Conservation (phyloP, 495 filamentous ascomycete genomes). For the Clavariopsis aquatica region DNA sequence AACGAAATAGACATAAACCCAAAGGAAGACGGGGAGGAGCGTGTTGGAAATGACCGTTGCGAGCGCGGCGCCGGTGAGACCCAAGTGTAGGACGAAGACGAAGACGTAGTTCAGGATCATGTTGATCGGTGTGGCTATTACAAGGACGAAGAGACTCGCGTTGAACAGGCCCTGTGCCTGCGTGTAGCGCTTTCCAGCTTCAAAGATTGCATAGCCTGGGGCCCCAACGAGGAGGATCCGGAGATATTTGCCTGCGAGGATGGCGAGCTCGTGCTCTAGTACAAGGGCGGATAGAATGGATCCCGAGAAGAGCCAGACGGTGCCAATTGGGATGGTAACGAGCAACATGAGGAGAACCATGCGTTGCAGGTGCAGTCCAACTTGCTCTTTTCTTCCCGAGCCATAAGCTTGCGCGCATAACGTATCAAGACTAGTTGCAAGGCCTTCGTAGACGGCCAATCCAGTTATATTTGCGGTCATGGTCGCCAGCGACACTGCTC, state of each 20-base stretch:
- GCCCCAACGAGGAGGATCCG: constrained; percentile 31
- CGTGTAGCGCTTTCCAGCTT: constrained; percentile 40
- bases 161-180: constrained; percentile 42
- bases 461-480: constrained; percentile 41
- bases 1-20: constrained; percentile 31
- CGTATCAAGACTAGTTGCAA: constrained; percentile 41
- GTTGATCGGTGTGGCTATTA: constrained; percentile 37
- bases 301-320: constrained; percentile 35
- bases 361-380: constrained; percentile 38
- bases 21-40: constrained; percentile 33
- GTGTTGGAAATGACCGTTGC: constrained; percentile 33
- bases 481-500: constrained; percentile 32
- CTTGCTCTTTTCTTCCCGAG: constrained; percentile 29
- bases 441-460: constrained; percentile 37
- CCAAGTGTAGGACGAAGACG: constrained; percentile 33
- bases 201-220: constrained; percentile 38
- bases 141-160: constrained; percentile 31
- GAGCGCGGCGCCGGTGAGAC: constrained; percentile 35
- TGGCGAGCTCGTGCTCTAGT: constrained; percentile 30
- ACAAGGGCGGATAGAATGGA: constrained; percentile 31
- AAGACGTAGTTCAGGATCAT: constrained; percentile 37
- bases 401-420: constrained; percentile 42
- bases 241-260: constrained; percentile 34
- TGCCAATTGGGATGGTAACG: constrained; percentile 36
- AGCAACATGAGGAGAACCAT: constrained; percentile 35